These are phyloP conservation scores for Rhazya stricta DNA, from an alignment of 257 asterid genomes.

Conservation along the genomic window DNA sequence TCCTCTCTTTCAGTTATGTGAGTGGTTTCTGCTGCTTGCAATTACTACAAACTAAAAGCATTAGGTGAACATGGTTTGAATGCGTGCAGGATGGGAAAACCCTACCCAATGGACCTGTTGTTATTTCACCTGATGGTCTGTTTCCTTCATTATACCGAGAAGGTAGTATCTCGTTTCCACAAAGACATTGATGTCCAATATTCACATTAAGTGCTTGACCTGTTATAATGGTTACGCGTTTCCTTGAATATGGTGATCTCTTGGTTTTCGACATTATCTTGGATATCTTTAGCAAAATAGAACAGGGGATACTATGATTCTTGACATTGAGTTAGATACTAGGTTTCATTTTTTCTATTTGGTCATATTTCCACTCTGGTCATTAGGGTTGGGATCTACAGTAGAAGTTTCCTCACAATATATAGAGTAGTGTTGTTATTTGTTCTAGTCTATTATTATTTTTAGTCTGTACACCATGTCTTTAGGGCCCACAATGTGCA, in stretches of 20 bases:
- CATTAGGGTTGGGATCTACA: neutral
- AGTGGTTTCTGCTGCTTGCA: neutral
- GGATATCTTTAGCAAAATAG: neutral
- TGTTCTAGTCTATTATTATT: neutral
- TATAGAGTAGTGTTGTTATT: neutral
- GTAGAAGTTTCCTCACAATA: too few relatives aligned
- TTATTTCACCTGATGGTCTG: conserved; percentile 96
- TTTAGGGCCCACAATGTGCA: neutral
- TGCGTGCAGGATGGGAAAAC: conserved; percentile 85
- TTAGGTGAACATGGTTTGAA: neutral
- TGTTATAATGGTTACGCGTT: neutral
- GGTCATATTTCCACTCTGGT: neutral
- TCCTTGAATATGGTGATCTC: neutral
- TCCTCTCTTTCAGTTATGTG: neutral
- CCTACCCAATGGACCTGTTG: conserved; percentile 96
- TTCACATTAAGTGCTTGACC: neutral
- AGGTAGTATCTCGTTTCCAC: conserved; percentile 41
- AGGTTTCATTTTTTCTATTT: neutral
- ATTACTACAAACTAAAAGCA: neutral
- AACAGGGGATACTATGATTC: neutral
- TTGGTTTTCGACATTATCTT: neutral
- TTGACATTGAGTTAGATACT: neutral
- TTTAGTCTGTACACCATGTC: neutral
- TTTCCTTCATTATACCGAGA: conserved; percentile 92
- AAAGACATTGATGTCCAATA: conserved; percentile 1